Evolutionary conservation across 2,329 filamentous ascomycete genomes (phyloP).

Genomic region (Orbilia brochopaga): DNA sequence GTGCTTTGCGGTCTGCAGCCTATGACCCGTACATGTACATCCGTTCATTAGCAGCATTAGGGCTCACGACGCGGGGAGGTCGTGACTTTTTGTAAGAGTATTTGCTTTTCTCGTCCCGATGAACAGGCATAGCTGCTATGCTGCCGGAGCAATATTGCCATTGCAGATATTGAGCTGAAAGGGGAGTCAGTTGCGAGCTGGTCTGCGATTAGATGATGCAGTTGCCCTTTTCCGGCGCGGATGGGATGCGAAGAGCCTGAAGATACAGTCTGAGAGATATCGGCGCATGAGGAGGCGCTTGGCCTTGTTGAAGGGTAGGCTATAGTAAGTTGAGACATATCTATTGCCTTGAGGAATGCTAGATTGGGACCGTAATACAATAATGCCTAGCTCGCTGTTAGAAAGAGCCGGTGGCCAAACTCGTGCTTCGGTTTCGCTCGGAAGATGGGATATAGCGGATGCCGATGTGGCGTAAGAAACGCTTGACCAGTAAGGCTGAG

Average conservation of each 20-base stretch:
- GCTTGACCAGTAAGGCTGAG: constrained; percentile 64
- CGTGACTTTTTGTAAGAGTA: constrained; percentile 15
- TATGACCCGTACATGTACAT: constrained; percentile 74
- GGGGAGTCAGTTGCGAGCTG: constrained; percentile 55
- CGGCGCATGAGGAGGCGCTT: constrained; percentile 71
- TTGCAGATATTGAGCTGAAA: constrained; percentile 15
- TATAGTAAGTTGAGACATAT: constrained; percentile 62
- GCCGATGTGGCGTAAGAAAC: constrained; percentile 63
- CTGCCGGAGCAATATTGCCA: constrained; percentile 21
- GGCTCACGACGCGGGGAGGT: constrained; percentile 72
- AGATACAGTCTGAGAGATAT: constrained; percentile 78
- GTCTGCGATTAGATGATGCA: constrained; percentile 60
- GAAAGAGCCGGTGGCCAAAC: constrained; percentile 16
- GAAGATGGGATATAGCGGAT: constrained; percentile 61
- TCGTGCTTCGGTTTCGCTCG: background rate
- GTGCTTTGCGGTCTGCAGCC: constrained; percentile 72
- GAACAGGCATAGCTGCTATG: constrained; percentile 32
- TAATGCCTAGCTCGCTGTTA: constrained; percentile 1
- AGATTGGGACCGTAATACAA: background rate
- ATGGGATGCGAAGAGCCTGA: constrained; percentile 71
- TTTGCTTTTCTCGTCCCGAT: constrained; percentile 17
- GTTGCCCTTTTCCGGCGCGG: constrained; percentile 54
- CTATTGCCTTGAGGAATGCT: background rate
- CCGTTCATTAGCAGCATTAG: constrained; percentile 78
- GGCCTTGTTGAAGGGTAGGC: constrained; percentile 69